Evolutionary conservation across 176 grass and related monocot genomes (phyloP).

Genomic region (Zea luxurians): DNA sequence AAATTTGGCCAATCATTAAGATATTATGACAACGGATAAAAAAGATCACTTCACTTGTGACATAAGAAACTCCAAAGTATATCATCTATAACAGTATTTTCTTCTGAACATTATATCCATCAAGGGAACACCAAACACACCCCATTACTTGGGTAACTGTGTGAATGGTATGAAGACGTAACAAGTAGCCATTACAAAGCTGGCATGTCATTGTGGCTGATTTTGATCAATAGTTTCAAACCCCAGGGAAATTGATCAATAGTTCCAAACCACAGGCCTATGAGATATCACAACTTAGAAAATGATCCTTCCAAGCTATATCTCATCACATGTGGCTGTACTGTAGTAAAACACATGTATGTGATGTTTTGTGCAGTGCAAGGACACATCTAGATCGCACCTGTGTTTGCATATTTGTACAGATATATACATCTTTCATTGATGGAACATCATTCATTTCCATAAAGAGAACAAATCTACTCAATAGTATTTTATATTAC

Average conservation of each 20-base stretch:
- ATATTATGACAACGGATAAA: not conserved
- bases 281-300: conserved; percentile 15
- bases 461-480: conserved; percentile 16
- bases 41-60: not conserved
- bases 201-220: not conserved
- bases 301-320: not conserved
- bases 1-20: not conserved
- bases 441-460: not conserved
- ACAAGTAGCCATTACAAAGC: not conserved
- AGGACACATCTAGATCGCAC: conserved; percentile 9
- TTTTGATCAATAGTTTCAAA: conserved; percentile 22
- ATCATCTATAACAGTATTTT: not conserved
- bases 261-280: conserved; percentile 22
- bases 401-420: not conserved
- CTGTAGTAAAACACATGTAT: not conserved
- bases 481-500: not conserved
- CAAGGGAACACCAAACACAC: not conserved
- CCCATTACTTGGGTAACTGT: not conserved
- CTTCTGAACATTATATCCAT: not conserved
- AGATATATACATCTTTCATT: conserved; percentile 6
- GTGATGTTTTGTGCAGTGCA: not conserved
- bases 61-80: conserved; percentile 4
- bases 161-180: not conserved
- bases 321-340: not conserved
- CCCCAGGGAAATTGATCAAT: conserved; percentile 3